Evolutionary conservation across 2,329 filamentous ascomycete genomes (phyloP), one percentile per base, ranked within the genome.

Genomic region (Ascochyta rabiei): DNA sequence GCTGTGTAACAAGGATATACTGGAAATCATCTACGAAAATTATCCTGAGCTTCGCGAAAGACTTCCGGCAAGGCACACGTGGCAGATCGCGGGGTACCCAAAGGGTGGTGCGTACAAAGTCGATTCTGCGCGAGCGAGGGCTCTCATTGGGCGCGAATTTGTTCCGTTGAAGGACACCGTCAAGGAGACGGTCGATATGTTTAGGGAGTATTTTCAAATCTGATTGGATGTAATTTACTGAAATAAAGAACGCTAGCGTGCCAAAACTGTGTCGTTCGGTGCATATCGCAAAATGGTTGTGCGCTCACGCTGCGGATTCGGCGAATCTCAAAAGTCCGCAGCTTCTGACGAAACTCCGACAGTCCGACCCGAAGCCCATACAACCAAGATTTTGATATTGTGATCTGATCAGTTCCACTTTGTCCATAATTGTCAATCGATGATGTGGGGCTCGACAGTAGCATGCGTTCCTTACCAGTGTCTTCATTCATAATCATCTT

Each of bases 71-170:
- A 41, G 37, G 34, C 2, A 41, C 70, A 73, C 16, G 6, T 44
- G 46, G 42, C 15, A 66, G 1, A 72, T 74, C 31, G 76, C 75
- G 15, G 73, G 71, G 18, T 74, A 69, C 46, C 76, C 76, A 1
- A 56, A 69, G 8, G 75, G 69, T 1, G 80, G 81, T 4, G 67
- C 84, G 4, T 87, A 81, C 67, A 73, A 76, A 45, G 82, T 80
- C 62, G 78, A 87, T 68, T 86, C 83, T 53, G 71, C 61, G n/a
- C 77, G 79, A 64, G 79, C 78, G 6, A 79, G 71, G 63, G 70
- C 81, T 50, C 62, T 87, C 1, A 62, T 89, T 43, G 84, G 84
- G 0, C 57, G 87, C 16, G 75, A 84, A 60, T 88, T 84, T 64
- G 81, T 66, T 41, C 66, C 71, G 0, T 71, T 89, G 42, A 80